Conservation (phyloP, 2,329 filamentous ascomycete species). For the Grosmannia serpens region DNA sequence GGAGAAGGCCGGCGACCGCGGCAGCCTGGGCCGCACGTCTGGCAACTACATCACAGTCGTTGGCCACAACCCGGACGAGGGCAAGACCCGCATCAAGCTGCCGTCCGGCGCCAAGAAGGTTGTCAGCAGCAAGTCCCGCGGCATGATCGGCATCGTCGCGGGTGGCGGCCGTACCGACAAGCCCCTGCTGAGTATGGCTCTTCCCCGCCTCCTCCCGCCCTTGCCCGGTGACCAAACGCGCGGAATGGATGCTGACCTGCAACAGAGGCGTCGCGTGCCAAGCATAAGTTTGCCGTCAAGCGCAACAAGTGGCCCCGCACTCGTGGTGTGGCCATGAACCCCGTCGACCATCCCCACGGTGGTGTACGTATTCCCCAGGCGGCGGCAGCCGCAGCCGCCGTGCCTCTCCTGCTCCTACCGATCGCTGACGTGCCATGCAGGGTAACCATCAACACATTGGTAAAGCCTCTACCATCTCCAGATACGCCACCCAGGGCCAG, state of each 20-base stretch:
- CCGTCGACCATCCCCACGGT: conserved; percentile 97
- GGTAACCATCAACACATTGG: conserved; percentile 99
- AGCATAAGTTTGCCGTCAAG: conserved; percentile 99
- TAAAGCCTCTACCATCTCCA: conserved; percentile 99
- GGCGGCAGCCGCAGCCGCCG: no score
- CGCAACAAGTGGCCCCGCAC: conserved; percentile 99
- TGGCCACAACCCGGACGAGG: conserved; percentile 96
- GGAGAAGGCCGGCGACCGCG: conserved; percentile 97
- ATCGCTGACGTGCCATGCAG: conserved; percentile 35
- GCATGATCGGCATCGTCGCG: conserved; percentile 99
- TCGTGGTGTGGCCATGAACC: conserved; percentile 99
- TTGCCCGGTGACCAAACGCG: no score
- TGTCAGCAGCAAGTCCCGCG: conserved; percentile 78
- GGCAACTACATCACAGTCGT: conserved; percentile 99
- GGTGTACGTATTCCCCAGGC: conserved; percentile 45
- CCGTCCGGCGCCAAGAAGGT: conserved; percentile 99
- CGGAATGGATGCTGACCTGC: conserved; percentile 1
- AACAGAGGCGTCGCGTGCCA: conserved; percentile 94
- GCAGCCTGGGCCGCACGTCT: conserved; percentile 89
- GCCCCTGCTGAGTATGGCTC: conserved; percentile 72
- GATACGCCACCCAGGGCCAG: conserved; percentile 96
- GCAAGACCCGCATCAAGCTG: conserved; percentile 99
- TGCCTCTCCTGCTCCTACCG: conserved; percentile 2
- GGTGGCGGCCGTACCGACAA: conserved; percentile 99
- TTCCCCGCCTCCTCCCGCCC: background rate